Percentiles rank a stretch among this genome's conserved stretches.
phyloP scores from a whole-genome alignment of 192 early-diverging fungal genomes.

The Coemansia aciculifera region DNA sequence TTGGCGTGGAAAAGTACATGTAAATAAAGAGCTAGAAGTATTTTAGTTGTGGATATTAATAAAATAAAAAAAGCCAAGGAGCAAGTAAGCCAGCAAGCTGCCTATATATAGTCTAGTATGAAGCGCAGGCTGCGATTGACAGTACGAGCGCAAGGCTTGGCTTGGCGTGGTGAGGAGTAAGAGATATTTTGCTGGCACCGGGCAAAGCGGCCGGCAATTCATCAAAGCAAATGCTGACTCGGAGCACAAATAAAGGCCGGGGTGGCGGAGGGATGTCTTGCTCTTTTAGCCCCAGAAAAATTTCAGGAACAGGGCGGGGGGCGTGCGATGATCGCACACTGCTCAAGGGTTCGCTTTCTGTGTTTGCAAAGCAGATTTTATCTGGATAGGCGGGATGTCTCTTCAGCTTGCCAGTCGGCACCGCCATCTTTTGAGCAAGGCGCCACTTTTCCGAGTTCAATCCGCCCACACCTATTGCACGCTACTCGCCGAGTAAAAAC shows the following conservation, averaged over 20 bases:
- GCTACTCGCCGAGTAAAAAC: background rate
- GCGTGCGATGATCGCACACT: background rate
- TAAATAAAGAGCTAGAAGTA: background rate
- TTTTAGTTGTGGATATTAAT: background rate
- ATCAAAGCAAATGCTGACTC: constrained; percentile 4
- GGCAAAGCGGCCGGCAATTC: background rate
- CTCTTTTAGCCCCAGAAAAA: background rate
- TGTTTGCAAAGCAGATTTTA: background rate
- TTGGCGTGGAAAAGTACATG: constrained; percentile 19
- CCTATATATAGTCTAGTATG: background rate
- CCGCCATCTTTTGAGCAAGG: background rate
- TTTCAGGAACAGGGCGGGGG: background rate
- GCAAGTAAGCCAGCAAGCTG: background rate
- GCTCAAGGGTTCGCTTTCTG: constrained; percentile 5
- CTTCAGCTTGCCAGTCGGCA: background rate
- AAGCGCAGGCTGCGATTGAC: background rate
- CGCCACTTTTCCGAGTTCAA: background rate
- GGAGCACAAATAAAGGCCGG: constrained; percentile 1
- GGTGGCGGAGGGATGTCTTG: background rate
- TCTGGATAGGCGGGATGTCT: background rate
- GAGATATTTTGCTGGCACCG: constrained; percentile 11
- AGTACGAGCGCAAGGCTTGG: background rate
- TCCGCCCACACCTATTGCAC: background rate
- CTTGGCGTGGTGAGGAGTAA: background rate
- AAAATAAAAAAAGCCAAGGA: background rate